Conservation (phyloP, 345 rosid species). For the Pugionium cornutum region DNA sequence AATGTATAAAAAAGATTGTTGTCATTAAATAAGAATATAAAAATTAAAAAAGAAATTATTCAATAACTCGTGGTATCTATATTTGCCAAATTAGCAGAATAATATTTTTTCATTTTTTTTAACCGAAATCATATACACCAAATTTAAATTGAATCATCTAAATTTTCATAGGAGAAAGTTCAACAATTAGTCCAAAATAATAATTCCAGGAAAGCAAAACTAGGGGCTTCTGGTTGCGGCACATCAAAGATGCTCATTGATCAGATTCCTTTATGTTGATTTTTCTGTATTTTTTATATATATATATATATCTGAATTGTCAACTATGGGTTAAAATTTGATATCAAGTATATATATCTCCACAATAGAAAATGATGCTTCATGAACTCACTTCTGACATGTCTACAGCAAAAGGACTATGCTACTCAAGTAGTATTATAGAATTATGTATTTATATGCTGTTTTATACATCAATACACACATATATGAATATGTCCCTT, state of each 20-base stretch:
- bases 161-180: too few relatives aligned
- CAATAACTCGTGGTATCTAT: too few relatives aligned
- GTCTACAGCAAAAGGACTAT: slow-evolving; percentile 21
- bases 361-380: slow-evolving; percentile 31
- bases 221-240: slow-evolving; percentile 25
- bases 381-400: slow-evolving; percentile 26
- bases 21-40: too few relatives aligned
- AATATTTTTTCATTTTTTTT: too few relatives aligned
- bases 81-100: too few relatives aligned
- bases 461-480: slow-evolving; percentile 15
- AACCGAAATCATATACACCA: too few relatives aligned
- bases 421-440: slow-evolving; percentile 20
- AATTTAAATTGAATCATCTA: too few relatives aligned
- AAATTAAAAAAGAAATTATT: too few relatives aligned
- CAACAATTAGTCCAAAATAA: slow-evolving; percentile 8
- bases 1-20: too few relatives aligned
- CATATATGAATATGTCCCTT: slow-evolving; percentile 25
- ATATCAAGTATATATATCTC: neutral
- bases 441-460: slow-evolving; percentile 16
- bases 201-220: slow-evolving; percentile 29
- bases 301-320: neutral
- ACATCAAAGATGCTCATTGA: neutral
- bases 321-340: slow-evolving; percentile 7
- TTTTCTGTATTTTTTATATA: too few relatives aligned
- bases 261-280: slow-evolving; percentile 12